Conservation (phyloP, 1,284 basidiomycete genomes). For the Abortiporus biennis region DNA sequence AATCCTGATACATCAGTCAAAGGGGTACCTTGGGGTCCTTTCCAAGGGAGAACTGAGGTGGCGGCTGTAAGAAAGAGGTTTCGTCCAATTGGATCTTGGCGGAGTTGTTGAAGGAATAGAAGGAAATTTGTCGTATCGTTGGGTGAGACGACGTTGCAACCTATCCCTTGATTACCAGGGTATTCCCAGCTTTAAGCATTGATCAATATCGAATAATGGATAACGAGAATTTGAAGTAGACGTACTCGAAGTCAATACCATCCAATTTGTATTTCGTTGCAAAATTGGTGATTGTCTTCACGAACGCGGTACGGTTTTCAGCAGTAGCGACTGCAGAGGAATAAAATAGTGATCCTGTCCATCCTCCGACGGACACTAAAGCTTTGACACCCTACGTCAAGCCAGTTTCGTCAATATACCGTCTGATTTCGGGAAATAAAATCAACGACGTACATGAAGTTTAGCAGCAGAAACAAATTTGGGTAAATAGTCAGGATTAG, state of each 20-base stretch:
- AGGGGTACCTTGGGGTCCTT: conserved; percentile 49
- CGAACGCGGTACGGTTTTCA: conserved; percentile 59
- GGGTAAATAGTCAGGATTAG: conserved; percentile 19
- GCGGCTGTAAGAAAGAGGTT: conserved; percentile 74
- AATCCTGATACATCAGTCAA: conserved; percentile 64
- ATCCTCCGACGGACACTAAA: conserved; percentile 75
- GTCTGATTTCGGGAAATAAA: neutral
- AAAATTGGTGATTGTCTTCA: conserved; percentile 55
- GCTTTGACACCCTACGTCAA: conserved; percentile 63
- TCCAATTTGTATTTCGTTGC: conserved; percentile 61
- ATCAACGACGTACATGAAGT: conserved; percentile 17
- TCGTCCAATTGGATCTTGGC: conserved; percentile 46
- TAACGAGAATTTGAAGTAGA: conserved; percentile 9
- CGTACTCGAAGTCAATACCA: conserved; percentile 77
- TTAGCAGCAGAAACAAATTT: conserved; percentile 24
- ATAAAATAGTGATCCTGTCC: conserved; percentile 70
- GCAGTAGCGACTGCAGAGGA: conserved; percentile 60
- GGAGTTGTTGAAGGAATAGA: conserved; percentile 68
- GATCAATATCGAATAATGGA: neutral
- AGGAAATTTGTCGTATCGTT: conserved; percentile 73
- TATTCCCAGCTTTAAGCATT: conserved; percentile 74
- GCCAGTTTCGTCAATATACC: too few relatives aligned
- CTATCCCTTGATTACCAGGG: conserved; percentile 64
- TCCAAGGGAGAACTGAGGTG: conserved; percentile 63
- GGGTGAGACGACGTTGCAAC: conserved; percentile 60